A percentile compares a stretch with the other conserved stretches of the same genome.
Evolutionary conservation across 1,284 basidiomycete genomes (phyloP).

Genomic region (Pseudomicrostroma phylloplanum): DNA sequence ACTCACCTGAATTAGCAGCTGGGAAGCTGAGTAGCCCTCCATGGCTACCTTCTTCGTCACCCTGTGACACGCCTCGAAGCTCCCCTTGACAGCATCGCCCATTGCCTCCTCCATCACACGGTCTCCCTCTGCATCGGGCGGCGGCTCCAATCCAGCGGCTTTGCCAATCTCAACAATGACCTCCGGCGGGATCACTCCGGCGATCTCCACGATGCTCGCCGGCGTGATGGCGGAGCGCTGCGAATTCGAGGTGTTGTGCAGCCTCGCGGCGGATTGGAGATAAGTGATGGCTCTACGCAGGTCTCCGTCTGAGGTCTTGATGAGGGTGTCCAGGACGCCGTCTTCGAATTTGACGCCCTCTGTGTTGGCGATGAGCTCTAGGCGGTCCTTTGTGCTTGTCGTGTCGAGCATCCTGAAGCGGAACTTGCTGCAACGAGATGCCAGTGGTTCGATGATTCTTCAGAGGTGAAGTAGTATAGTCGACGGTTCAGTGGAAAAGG

Average conservation of each 20-base stretch:
- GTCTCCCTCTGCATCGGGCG: conserved; percentile 7
- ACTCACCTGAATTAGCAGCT: conserved; percentile 68
- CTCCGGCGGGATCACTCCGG: conserved; percentile 78
- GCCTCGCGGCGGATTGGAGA: conserved; percentile 85
- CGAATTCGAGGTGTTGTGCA: conserved; percentile 51
- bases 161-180: conserved; percentile 67
- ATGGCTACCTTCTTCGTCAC: conserved; percentile 71
- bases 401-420: conserved; percentile 88
- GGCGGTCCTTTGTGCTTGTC: conserved; percentile 66
- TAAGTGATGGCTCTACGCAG: conserved; percentile 97
- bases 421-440: conserved; percentile 98
- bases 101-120: conserved; percentile 23
- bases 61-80: conserved; percentile 67
- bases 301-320: conserved; percentile 79
- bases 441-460: conserved; percentile 96
- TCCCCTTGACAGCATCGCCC: conserved; percentile 47
- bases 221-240: conserved; percentile 61
- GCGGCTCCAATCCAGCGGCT: conserved; percentile 67
- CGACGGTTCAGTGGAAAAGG: background rate
- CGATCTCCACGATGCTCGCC: conserved; percentile 80
- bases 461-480: background rate
- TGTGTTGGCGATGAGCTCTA: conserved; percentile 68
- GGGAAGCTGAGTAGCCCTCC: conserved; percentile 86
- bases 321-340: conserved; percentile 61
- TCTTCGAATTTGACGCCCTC: conserved; percentile 55